phyloP scores from a whole-genome alignment of 2,329 filamentous ascomycete species.

The Phialophora expanda region DNA sequence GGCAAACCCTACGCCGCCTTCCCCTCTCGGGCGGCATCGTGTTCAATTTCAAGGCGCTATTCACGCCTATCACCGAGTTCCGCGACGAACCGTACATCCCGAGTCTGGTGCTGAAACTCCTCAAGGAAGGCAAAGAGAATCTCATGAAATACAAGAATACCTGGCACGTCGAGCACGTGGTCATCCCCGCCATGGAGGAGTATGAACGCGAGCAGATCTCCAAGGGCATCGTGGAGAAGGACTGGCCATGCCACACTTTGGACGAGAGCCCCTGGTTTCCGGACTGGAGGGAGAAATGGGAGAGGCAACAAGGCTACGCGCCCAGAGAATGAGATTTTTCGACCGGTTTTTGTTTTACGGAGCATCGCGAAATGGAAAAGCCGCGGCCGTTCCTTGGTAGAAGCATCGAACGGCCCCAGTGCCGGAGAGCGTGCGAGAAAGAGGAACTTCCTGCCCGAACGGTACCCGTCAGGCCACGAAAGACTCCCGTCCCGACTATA shows the following conservation, averaged over 20 bases:
- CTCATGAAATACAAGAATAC: conserved; percentile 82
- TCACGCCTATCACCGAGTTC: conserved; percentile 74
- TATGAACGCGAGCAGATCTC: conserved; percentile 71
- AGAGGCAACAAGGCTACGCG: conserved; percentile 63
- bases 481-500: no score
- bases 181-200: conserved; percentile 66
- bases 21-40: conserved; percentile 76
- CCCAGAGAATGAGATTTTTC: not conserved
- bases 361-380: not conserved
- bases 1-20: conserved; percentile 81
- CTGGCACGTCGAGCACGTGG: conserved; percentile 77
- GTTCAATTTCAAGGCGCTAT: conserved; percentile 89
- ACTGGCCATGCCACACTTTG: conserved; percentile 72
- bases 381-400: not conserved
- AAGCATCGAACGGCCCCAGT: no score
- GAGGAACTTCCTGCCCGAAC: no score
- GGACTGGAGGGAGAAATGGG: conserved; percentile 78
- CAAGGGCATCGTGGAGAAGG: conserved; percentile 62
- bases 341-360: no score
- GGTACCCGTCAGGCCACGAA: no score
- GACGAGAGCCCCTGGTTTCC: conserved; percentile 77
- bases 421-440: no score
- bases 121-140: conserved; percentile 72
- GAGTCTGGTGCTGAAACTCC: conserved; percentile 67
- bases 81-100: conserved; percentile 75